Evolutionary conservation across 805 yeast genomes (phyloP), one percentile per base, ranked within the genome.

Genomic region (Yarrowia divulgata): DNA sequence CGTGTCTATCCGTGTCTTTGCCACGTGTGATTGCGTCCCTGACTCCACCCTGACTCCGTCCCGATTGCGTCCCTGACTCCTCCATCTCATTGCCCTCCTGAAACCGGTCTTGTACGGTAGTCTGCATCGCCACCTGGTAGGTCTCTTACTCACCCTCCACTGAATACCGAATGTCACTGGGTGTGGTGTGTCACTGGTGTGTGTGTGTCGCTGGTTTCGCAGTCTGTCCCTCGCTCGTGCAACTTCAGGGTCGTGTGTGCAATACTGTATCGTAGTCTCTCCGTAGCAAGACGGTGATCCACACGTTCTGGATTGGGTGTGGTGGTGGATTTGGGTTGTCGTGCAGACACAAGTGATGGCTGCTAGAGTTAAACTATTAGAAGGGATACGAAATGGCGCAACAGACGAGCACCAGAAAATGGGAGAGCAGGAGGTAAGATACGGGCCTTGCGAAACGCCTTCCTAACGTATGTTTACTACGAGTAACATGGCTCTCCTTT

Each of bases 351-450:
- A 4, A 57, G 63, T 40, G 63, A 57, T 57, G 63, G 62, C 63
- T 40, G 48, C 63, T 8, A 42, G 48, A 57, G 63, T 42, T 57
- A 40, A 57, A 57, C 63, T 57, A 54, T 54, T 54, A 46, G 67
- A 48, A 45, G 67, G 67, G 58, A 63, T 48, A 63, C 57, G 68
- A 63, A 63, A 63, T 43, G 68, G 58, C 57, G 67, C 54, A 62
- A 48, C 42, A 49, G 54, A 16, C 35, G n/a, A n/a, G n/a, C n/a
- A n/a, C n/a, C n/a, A n/a, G 29, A 4, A 23, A 34, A 8, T 34
- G 37, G 37, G 37, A 34, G 37, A 34, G 29, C 29, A 23, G 29
- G 29, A 23, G 29, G 29, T 23, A 2, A 2, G 29, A 23, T 23
- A 23, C 29, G 29, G 29, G 29, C 29, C 29, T 23, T 23, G 2